phyloP scores from a whole-genome alignment of 116 monocot species.

The Zostera marina region DNA sequence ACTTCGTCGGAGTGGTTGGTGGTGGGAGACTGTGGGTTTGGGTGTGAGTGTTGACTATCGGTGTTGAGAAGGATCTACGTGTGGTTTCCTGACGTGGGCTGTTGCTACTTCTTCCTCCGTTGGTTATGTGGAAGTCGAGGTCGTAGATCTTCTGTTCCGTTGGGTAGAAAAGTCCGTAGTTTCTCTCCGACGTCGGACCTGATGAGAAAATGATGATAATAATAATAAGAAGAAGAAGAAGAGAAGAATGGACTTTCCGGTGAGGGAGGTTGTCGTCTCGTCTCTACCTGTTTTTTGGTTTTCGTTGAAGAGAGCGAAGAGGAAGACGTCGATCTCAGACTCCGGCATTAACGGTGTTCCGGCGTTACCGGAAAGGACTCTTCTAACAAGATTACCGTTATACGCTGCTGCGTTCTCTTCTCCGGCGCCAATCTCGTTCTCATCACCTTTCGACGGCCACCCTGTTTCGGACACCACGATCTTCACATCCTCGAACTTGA shows the following conservation, averaged over 20 bases:
- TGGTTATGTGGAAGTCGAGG: constrained; percentile 20
- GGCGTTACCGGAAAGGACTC: constrained; percentile 43
- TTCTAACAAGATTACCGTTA: constrained; percentile 40
- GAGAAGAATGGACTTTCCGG: background rate
- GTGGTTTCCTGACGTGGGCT: constrained; percentile 9
- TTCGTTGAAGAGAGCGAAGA: constrained; percentile 25
- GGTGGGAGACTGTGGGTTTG: background rate
- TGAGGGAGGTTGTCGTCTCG: background rate
- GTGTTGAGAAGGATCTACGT: constrained; percentile 19
- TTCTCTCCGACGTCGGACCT: constrained; percentile 61
- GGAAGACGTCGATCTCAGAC: constrained; percentile 20
- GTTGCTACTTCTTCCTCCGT: background rate
- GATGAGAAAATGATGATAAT: too few relatives aligned
- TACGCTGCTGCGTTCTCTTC: constrained; percentile 49
- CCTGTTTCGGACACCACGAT: constrained; percentile 65
- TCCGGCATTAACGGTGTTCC: constrained; percentile 40
- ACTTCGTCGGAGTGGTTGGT: constrained; percentile 3
- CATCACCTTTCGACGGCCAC: constrained; percentile 70
- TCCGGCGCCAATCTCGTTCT: constrained; percentile 38
- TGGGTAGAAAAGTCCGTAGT: constrained; percentile 73
- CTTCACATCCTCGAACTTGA: constrained; percentile 25
- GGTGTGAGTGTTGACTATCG: background rate
- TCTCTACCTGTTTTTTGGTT: constrained; percentile 42
- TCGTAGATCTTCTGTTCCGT: constrained; percentile 37
- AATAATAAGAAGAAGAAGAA: too few relatives aligned